Evolutionary conservation across 2,329 filamentous ascomycete genomes (phyloP).

Genomic region (Ceratocystis colombiana): DNA sequence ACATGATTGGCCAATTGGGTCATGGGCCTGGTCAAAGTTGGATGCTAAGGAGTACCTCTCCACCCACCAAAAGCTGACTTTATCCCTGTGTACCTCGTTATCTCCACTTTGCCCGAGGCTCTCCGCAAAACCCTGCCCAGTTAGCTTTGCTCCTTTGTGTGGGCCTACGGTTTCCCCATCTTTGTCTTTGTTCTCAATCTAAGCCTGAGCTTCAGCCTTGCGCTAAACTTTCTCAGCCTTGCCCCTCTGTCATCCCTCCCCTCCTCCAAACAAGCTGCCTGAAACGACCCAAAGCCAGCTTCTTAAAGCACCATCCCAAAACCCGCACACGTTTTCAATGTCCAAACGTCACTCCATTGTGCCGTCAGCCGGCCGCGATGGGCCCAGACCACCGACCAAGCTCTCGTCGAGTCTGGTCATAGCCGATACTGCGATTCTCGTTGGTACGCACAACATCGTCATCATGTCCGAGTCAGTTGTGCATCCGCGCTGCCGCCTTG

Average conservation of each 20-base stretch:
- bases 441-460: constrained; percentile 66
- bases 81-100: constrained; percentile 21
- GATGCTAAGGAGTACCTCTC: constrained; percentile 23
- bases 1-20: constrained; percentile 38
- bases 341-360: constrained; percentile 48
- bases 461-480: constrained; percentile 69
- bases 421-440: constrained; percentile 52
- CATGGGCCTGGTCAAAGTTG: neutral
- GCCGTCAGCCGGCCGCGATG: constrained; percentile 41
- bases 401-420: constrained; percentile 52
- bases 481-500: constrained; percentile 75
- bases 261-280: neutral
- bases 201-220: neutral
- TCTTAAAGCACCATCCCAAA: neutral
- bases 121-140: constrained; percentile 19
- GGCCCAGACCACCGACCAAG: constrained; percentile 51
- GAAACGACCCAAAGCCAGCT: neutral
- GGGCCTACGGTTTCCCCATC: constrained; percentile 16
- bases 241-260: neutral
- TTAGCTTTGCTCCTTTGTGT: constrained; percentile 2
- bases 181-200: constrained; percentile 4
- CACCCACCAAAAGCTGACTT: constrained; percentile 9
- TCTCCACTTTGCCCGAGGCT: constrained; percentile 20
- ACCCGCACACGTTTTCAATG: neutral
- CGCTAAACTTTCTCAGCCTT: constrained; percentile 17